These are phyloP conservation scores for Niveomyces coronatus DNA, from an alignment of 2,329 filamentous ascomycete genomes.

Conservation along the genomic window DNA sequence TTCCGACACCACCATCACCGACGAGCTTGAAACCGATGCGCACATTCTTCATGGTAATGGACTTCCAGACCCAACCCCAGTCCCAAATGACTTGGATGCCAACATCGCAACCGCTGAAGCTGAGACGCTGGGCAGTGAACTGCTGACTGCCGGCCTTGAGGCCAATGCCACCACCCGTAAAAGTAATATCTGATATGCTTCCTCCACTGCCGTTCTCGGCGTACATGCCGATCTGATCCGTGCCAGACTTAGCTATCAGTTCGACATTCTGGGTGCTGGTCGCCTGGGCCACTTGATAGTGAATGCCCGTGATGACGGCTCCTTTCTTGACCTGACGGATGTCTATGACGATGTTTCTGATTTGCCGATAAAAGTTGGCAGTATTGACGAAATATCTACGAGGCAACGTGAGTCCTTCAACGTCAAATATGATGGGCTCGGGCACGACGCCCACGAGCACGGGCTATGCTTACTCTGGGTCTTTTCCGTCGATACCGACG, in stretches of 20 bases:
- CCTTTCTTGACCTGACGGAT: neutral
- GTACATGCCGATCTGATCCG: conserved; percentile 7
- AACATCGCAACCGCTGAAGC: conserved; percentile 54
- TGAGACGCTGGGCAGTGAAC: conserved; percentile 56
- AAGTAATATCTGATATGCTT: conserved; percentile 47
- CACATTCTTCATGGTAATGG: conserved; percentile 11
- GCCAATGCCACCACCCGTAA: conserved; percentile 45
- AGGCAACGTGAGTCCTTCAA: neutral
- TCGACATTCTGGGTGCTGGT: conserved; percentile 16
- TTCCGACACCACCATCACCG: neutral
- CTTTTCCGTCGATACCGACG: conserved; percentile 4
- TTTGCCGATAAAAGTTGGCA: conserved; percentile 13
- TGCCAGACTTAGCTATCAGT: conserved; percentile 7
- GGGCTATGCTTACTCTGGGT: conserved; percentile 6
- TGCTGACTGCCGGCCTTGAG: conserved; percentile 44
- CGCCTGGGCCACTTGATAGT: conserved; percentile 18
- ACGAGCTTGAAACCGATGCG: conserved; percentile 8
- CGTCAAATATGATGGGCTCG: conserved; percentile 4
- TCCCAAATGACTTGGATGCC: conserved; percentile 61
- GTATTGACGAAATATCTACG: conserved; percentile 1
- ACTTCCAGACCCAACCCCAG: conserved; percentile 51
- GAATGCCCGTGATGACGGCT: conserved; percentile 9
- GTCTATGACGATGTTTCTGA: conserved; percentile 12
- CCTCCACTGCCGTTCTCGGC: conserved; percentile 23
- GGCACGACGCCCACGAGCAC: no score